Evolutionary conservation across 2,329 filamentous ascomycete species (phyloP), one percentile per base, ranked within the genome.

Genomic region (Stagonosporopsis chrysanthemi): DNA sequence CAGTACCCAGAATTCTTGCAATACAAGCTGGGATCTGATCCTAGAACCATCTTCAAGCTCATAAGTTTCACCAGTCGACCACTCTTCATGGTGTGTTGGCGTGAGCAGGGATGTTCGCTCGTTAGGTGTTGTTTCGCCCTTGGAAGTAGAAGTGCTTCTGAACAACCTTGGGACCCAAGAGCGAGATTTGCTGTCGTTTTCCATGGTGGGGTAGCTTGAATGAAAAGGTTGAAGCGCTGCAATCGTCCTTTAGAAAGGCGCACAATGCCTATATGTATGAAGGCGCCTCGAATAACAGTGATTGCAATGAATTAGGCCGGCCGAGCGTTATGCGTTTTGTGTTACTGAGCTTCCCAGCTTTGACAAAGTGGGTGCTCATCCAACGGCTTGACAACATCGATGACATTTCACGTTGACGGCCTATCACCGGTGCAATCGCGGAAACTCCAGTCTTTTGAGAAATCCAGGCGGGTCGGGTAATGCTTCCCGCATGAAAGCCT

Each of bases 1-100:
- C 1, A 95, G 79, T 6, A 91, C 77, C 79, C 84, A 84, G 64
- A 90, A 87, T 73, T 95, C 90, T 23, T 76, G 68, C 4, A 82
- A 63, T 14, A 84, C 66, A 23, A 79, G 74, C 47, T 76, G 73
- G 17, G 69, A 72, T 19, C 66, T 71, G 3, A 77, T 71, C 8
- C 59, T 59, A 14, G 70, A 59, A 9, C 70, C 75, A 44, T 76
- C 73, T 31, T 79, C 75, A 19, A 76, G 60, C n/a, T 78, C 73
- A 48, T 77, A 70, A 2, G 68, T 65, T 29, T 80, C 77, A n/a
- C 72, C 67, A 22, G 61, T 61, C 38, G 67, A 70, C 58, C 67
- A 73, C 35, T 77, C 72, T 17, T 77, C 73, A 29, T 75, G 70
- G 14, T 63, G 57, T n/a, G 72, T 69, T 42, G 78, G 76, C 4